A percentile compares a stretch with the other conserved stretches of the same genome.
phyloP scores from a whole-genome alignment of 2,329 filamentous ascomycete genomes.

The Lojkania enalia region DNA sequence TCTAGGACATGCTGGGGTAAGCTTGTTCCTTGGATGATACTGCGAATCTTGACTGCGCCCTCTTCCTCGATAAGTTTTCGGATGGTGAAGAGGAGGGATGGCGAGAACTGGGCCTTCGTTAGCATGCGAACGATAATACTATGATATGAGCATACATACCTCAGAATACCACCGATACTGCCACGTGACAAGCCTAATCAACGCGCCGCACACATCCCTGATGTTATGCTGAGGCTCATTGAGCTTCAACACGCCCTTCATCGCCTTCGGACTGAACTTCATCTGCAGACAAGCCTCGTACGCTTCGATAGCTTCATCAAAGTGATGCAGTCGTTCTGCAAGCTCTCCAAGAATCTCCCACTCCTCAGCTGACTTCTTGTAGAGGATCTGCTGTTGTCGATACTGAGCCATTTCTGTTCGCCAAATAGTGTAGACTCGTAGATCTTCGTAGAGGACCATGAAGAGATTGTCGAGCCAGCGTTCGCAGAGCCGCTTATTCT shows the following conservation, averaged over 20 bases:
- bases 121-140: not conserved
- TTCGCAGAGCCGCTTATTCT: slow-evolving; percentile 96
- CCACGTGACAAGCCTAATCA: slow-evolving; percentile 93
- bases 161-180: slow-evolving; percentile 99
- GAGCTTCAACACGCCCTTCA: slow-evolving; percentile 79
- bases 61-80: slow-evolving; percentile 95
- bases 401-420: slow-evolving; percentile 97
- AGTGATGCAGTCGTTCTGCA: slow-evolving; percentile 89
- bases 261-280: slow-evolving; percentile 90
- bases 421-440: slow-evolving; percentile 99
- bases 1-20: slow-evolving; percentile 91
- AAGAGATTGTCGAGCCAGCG: slow-evolving; percentile 98
- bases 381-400: slow-evolving; percentile 87
- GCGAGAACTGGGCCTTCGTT: slow-evolving; percentile 69
- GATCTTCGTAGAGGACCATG: slow-evolving; percentile 98
- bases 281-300: slow-evolving; percentile 86
- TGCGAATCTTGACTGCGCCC: slow-evolving; percentile 94
- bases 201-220: slow-evolving; percentile 76
- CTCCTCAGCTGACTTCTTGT: slow-evolving; percentile 95
- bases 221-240: slow-evolving; percentile 80
- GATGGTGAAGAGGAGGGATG: slow-evolving; percentile 82
- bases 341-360: slow-evolving; percentile 97
- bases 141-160: slow-evolving; percentile 47
- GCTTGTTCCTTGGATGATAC: slow-evolving; percentile 94
- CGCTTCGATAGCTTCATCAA: slow-evolving; percentile 88